Evolutionary conservation across 1,139 yeast genomes (phyloP), one percentile per base, ranked within the genome.

Genomic region (Wickerhamomyces sp.): DNA sequence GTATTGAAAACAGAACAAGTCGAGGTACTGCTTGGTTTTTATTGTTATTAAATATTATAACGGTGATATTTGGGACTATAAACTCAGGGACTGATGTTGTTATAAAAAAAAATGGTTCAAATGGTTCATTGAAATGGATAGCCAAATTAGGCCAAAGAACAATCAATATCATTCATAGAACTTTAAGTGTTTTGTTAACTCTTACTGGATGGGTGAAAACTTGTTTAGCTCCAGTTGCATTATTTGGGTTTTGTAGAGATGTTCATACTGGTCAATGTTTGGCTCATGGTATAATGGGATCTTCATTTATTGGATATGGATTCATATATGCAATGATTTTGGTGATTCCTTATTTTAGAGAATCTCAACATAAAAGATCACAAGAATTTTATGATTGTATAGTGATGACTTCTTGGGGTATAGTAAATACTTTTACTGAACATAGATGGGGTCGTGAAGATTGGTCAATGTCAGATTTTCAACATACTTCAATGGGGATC

Each of bases 261-360:
- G 63, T 69, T 48, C 78, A 89, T 69, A 71, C 91, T 57, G 98
- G 98, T 18, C 98, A 91, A 66, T 91, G 98, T 63, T 76, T 90
- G 41, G 98, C 98, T 0, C 98, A 91, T 63, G 97, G 96, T 7
- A 87, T 91, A 51, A 91, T 91, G 98, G 98, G 98, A 0, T 76
- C 89, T 23, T 84, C 95, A 0, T 91, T 91, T 57, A 76, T 91
- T 13, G 66, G 75, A 6, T 91, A 91, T 62, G 95, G 96, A 8
- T 81, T 84, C 52, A 65, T 88, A 10, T 72, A 88, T 53, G 65
- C 79, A 4, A 62, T 81, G 57, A 82, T 88, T 58, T 71, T 91
- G 46, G 75, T 81, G n/a, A 60, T 83, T 2, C 90, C 93, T 4
- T 80, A 84, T 83, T 64, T 83, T 44, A 65, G 88, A 51, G 72